A percentile compares a stretch with the other conserved stretches of the same genome.
Conservation (phyloP, 805 yeast species). For the Ogataea methanolica region DNA sequence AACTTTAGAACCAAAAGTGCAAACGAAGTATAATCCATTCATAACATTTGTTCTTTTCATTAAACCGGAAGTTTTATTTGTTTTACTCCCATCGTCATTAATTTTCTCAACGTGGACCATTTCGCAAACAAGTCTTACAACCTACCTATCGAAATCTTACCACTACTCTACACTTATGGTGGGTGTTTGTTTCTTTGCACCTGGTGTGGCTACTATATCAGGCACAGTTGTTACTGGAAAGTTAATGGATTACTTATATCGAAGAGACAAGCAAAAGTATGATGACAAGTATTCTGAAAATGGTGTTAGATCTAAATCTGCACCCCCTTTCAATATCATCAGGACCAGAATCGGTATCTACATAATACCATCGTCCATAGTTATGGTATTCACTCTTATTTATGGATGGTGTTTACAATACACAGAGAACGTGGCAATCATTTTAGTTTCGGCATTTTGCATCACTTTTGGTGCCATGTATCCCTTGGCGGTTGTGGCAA, state of each 20-base stretch:
- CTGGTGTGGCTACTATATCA: conserved; percentile 60
- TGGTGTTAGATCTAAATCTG: not conserved
- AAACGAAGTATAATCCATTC: conserved; percentile 24
- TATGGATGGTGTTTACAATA: conserved; percentile 73
- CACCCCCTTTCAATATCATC: conserved; percentile 48
- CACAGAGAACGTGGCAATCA: conserved; percentile 44
- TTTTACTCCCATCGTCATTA: conserved; percentile 54
- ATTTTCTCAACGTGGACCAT: conserved; percentile 70
- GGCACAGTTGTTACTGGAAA: conserved; percentile 61
- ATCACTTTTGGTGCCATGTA: conserved; percentile 57
- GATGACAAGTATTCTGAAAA: conserved; percentile 22
- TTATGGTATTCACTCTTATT: conserved; percentile 38
- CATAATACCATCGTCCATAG: conserved; percentile 34
- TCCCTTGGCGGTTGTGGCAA: conserved; percentile 53
- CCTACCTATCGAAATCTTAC: conserved; percentile 47
- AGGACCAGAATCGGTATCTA: conserved; percentile 49
- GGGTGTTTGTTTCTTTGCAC: conserved; percentile 71
- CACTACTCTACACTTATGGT: conserved; percentile 48
- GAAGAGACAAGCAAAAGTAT: conserved; percentile 29
- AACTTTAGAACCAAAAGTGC: conserved; percentile 13
- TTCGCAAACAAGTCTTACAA: conserved; percentile 60
- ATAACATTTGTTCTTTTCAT: conserved; percentile 15
- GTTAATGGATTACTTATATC: conserved; percentile 49
- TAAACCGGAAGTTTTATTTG: conserved; percentile 32
- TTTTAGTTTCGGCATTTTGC: conserved; percentile 54